Base-by-base conservation (phyloP, 2,329 filamentous ascomycete genomes). In the Dothistroma septosporum region DNA sequence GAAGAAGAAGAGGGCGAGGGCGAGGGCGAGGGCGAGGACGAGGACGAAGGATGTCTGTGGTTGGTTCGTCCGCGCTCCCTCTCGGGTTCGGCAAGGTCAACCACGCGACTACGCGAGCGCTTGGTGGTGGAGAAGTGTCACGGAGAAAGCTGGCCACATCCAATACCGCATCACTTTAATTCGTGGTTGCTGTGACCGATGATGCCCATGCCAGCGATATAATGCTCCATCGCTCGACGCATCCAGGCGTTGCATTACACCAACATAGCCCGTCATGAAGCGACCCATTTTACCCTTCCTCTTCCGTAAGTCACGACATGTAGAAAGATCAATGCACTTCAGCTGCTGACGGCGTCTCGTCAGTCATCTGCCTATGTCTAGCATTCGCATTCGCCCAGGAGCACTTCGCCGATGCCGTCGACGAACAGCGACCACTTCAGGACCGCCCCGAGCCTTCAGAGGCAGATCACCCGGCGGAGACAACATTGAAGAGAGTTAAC, bases 311-410 rank as follows among this genome's bases (percentile, higher is more conserved):
- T 44, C 54, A 48, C 41, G 24, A 19, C 12, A 21, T 44, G 31
- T 32, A 19, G 35, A 53, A 21, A 44, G 28, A 55, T 14, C 12
- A 37, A 52, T 31, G 32, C 22, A 1, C n/a, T 12, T 37, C 37
- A 50, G 35, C 54, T 32, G 35, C 48, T 32, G 33, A 22, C 22
- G 4, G 14, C 5, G 2, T 32, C 12, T 49, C 10, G 37, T 21
- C 37, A 67, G 65, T 67, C 10, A 33, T 60, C 8, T 67, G 61
- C 58, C 48, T 66, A 33, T 60, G 57, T 11, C 53, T 64, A 2
- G 61, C 65, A 37, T 58, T 59, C 24, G 57, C 59, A 6, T 58
- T 64, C 50, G 65, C 65, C 6, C 65, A 53, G 22, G 63, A 60
- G 11, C 33, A 50, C 14, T 35, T 32, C n/a, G 60, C 61, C 7